Base-by-base conservation (phyloP, 495 filamentous ascomycete genomes). In the Penicillium turbatum region DNA sequence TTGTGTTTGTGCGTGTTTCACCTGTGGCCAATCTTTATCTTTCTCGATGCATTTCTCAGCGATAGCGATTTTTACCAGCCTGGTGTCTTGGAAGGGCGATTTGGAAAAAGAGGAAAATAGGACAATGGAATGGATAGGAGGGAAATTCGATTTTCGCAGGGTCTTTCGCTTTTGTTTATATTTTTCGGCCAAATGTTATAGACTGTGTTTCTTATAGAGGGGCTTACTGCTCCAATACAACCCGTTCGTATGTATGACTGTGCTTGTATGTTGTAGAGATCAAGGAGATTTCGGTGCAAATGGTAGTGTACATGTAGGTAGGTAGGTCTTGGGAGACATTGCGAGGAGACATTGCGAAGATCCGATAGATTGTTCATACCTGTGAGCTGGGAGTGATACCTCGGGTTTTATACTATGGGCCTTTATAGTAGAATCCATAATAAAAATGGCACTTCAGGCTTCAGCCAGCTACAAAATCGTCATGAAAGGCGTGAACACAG, bases 11-110 rank as follows among this genome's bases (percentile, higher is more conserved):
- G 16, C 27, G 39, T 50, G 31, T 38, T 43, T 44, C 34, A 55
- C 36, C 49, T 41, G 53, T 60, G 38, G 52, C 58, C 53, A 62
- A 61, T 60, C 37, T 59, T 62, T 66, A 5, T 38, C 58, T 44
- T 16, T 58, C 21, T 24, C 45, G 38, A 60, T 68, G 72, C 72
- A 75, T 75, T 73, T 73, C 63, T 73, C 66, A 71, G 72, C 70
- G 70, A 61, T 56, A 54, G 58, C 40, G 53, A 48, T 57, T 42
- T 38, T 57, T 55, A 47, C 53, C 58, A 24, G 41, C 41, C 41
- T 63, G 63, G 63, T 66, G 57, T 66, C 54, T 40, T 61, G 61
- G 61, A 55, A 26, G 56, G 48, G 50, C n/a, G 26, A 54, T 46
- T 38, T 45, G 45, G 61, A 48, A 55, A 66, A 62, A 59, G 39